Percentiles rank a stretch among this genome's conserved stretches.
Conservation (phyloP, 129 eudicot species). For the Flaveria bidentis region DNA sequence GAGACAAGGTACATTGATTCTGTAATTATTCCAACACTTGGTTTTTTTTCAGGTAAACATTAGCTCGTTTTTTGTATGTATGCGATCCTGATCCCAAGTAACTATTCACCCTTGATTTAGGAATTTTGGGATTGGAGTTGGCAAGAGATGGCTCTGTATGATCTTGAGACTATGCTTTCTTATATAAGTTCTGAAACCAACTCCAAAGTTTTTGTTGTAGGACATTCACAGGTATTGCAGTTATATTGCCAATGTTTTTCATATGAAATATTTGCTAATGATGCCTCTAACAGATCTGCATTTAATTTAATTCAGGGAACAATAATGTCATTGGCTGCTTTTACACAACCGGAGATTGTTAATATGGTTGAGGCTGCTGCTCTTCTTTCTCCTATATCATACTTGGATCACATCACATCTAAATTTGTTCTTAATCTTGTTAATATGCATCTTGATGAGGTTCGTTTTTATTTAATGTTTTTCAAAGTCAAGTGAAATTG, state of each 20-base stretch:
- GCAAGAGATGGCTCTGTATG: constrained; percentile 90
- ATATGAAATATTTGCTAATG: neutral
- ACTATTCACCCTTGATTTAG: constrained; percentile 34
- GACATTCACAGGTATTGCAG: constrained; percentile 85
- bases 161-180: constrained; percentile 77
- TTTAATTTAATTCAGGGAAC: constrained; percentile 60
- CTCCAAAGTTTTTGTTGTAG: constrained; percentile 78
- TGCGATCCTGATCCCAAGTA: neutral
- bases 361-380: constrained; percentile 90
- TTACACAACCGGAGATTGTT: constrained; percentile 78
- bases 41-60: neutral
- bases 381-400: constrained; percentile 91
- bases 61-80: neutral
- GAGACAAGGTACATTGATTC: constrained; percentile 58
- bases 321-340: constrained; percentile 91
- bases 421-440: constrained; percentile 74
- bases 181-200: constrained; percentile 51
- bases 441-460: constrained; percentile 74
- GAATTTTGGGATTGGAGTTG: constrained; percentile 99
- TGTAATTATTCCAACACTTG: neutral
- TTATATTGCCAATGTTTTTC: neutral
- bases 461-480: constrained; percentile 21
- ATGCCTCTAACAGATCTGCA: neutral
- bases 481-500: constrained; percentile 9
- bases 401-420: constrained; percentile 83